Evolutionary conservation across 768 basidiomycete species (phyloP), one percentile per base, ranked within the genome.

Genomic region (Russula sp.): DNA sequence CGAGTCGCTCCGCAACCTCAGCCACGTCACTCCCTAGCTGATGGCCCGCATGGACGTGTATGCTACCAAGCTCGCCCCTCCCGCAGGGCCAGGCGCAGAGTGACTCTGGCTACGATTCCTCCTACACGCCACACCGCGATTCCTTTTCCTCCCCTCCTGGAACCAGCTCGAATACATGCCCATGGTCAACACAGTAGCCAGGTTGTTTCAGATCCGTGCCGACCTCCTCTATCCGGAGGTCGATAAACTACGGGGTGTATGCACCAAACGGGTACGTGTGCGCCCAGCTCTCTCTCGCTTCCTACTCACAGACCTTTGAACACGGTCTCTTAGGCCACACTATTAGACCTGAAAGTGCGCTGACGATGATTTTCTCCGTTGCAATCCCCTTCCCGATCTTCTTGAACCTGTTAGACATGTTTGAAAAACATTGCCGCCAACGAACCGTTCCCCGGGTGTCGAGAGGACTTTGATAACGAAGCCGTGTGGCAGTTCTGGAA

Each of bases 341-440:
- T 97, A 61, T 80, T 80, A 49, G 94, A 97, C 72, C 79, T 96
- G 60, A 97, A 95, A 83, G 92, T 88, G 71, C 50, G 71, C 66
- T 44, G 50, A 40, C 13, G 45, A 35, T 59, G 42, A 32, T 64
- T 56, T 48, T 68, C 22, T 22, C 22, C 22, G 22, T 22, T 2
- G 22, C 22, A 22, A 22, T n/a, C 62, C 51, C 68, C 37, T 40
- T 60, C 51, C 22, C 16, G 37, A 37, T 40, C 54, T 55, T 68
- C 39, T 35, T 53, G 47, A 59, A 59, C 48, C 27, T 63, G 52
- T 32, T 59, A 94, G 90, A 90, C 89, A 40, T 94, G 90, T 71
- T 77, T 98, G 58, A 96, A 96, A 77, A 91, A 93, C 66, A 89
- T 98, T 71, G 91, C 88, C 58, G 87, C 89, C 16, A 89, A 91